A percentile compares a stretch with the other conserved stretches of the same genome.
phyloP scores from a whole-genome alignment of 140 eudicot genomes.

The Ambrosia hybrid region DNA sequence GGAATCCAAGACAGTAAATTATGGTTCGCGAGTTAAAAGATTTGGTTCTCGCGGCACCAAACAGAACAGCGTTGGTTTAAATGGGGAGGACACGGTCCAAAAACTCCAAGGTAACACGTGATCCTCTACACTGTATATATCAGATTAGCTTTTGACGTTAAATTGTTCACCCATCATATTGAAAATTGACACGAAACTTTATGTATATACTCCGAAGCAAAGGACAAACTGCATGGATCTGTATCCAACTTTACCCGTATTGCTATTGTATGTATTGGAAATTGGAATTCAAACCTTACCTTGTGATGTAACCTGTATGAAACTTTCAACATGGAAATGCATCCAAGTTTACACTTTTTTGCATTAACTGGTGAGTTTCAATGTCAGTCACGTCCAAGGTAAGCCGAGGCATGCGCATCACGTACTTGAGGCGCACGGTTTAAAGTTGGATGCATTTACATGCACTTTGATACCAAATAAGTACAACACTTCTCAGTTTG shows the following conservation, averaged over 20 bases:
- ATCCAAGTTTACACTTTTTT: not conserved
- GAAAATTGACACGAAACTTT: not conserved
- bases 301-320: not conserved
- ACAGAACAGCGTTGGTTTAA: conserved; percentile 25
- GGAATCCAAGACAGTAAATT: conserved; percentile 39
- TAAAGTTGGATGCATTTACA: conserved; percentile 1
- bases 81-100: conserved; percentile 44
- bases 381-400: not conserved
- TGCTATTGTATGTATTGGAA: not conserved
- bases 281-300: not conserved
- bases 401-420: not conserved
- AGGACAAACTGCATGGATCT: not conserved
- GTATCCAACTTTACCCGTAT: not conserved
- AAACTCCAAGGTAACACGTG: conserved; percentile 53
- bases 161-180: not conserved
- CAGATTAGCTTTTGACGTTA: not conserved
- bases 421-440: not conserved
- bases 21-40: conserved; percentile 31
- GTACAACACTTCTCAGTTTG: not conserved
- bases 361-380: not conserved
- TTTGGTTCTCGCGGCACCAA: conserved; percentile 34
- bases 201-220: not conserved
- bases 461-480: not conserved
- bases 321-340: not conserved
- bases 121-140: not conserved